These are phyloP conservation scores for Diaporthe vaccinii DNA, from an alignment of 2,329 filamentous ascomycete genomes.

Conservation along the genomic window DNA sequence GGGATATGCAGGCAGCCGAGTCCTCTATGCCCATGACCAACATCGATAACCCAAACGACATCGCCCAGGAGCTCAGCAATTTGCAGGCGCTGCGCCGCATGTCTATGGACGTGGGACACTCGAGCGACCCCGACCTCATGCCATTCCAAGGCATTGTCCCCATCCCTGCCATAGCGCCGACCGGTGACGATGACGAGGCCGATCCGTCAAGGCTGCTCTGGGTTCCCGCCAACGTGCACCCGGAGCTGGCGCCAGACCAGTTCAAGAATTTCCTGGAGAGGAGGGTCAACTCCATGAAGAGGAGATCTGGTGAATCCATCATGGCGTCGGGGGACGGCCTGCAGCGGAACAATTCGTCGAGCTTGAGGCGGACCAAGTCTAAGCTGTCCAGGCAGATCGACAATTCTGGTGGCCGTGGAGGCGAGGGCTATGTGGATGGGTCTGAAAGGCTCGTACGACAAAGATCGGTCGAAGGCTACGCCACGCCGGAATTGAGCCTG, in stretches of 20 bases:
- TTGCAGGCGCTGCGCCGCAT: slow-evolving; percentile 90
- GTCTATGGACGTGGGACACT: slow-evolving; percentile 92
- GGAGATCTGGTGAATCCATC: slow-evolving; percentile 81
- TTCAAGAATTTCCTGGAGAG: slow-evolving; percentile 98
- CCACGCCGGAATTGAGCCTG: slow-evolving; percentile 75
- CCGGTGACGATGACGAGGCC: slow-evolving; percentile 82
- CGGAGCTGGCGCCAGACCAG: slow-evolving; percentile 93
- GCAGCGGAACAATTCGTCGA: slow-evolving; percentile 50
- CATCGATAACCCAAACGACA: slow-evolving; percentile 89
- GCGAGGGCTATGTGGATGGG: slow-evolving; percentile 82
- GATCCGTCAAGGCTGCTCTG: slow-evolving; percentile 92
- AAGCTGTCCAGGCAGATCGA: slow-evolving; percentile 96
- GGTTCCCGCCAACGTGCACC: slow-evolving; percentile 95
- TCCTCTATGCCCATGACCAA: slow-evolving; percentile 88
- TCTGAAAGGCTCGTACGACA: slow-evolving; percentile 84
- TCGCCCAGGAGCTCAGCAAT: slow-evolving; percentile 93
- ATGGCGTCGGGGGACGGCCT: slow-evolving; percentile 65
- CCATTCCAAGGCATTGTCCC: slow-evolving; percentile 77
- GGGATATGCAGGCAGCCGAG: slow-evolving; percentile 68
- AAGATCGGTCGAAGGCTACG: slow-evolving; percentile 70
- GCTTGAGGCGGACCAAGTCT: slow-evolving; percentile 89
- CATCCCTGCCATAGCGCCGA: slow-evolving; percentile 80
- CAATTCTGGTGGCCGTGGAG: slow-evolving; percentile 70
- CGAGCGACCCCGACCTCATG: slow-evolving; percentile 80
- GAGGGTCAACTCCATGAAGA: slow-evolving; percentile 88